Conservation (phyloP, 2,329 filamentous ascomycete genomes). For the Macrophomina tecta region DNA sequence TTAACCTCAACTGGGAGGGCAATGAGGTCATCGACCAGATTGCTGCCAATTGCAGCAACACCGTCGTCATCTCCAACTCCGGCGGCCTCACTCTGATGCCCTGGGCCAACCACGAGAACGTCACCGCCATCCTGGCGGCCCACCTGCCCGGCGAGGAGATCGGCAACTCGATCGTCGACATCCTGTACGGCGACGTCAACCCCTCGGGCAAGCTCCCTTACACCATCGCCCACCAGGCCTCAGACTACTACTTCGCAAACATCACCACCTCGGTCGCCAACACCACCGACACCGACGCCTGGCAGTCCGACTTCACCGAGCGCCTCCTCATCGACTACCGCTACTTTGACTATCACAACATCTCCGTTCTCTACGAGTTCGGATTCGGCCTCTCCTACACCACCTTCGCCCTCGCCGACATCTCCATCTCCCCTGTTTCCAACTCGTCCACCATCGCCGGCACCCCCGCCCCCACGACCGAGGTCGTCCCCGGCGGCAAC, state of each 20-base stretch:
- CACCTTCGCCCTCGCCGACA: slow-evolving; percentile 67
- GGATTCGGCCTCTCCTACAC: slow-evolving; percentile 87
- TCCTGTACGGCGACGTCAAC: slow-evolving; percentile 79
- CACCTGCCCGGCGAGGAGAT: slow-evolving; percentile 62
- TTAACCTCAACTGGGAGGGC: slow-evolving; percentile 51
- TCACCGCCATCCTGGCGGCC: slow-evolving; percentile 40
- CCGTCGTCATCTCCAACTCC: slow-evolving; percentile 56
- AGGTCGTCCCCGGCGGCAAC: slow-evolving; percentile 25
- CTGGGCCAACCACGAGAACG: slow-evolving; percentile 50
- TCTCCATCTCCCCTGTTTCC: slow-evolving; percentile 50
- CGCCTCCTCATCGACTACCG: slow-evolving; percentile 90
- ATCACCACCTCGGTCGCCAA: slow-evolving; percentile 31
- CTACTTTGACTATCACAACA: slow-evolving; percentile 78
- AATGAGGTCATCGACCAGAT: slow-evolving; percentile 38
- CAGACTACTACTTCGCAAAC: slow-evolving; percentile 56
- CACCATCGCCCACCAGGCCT: slow-evolving; percentile 74
- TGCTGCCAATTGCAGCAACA: slow-evolving; percentile 56
- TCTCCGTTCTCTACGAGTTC: slow-evolving; percentile 82
- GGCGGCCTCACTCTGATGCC: slow-evolving; percentile 51
- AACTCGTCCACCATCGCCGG: slow-evolving; percentile 61
- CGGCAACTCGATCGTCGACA: slow-evolving; percentile 78
- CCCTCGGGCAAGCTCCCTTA: slow-evolving; percentile 84
- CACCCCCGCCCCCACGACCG: slow-evolving; percentile 41
- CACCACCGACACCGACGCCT: slow-evolving; percentile 28
- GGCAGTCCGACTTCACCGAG: slow-evolving; percentile 68